These are phyloP conservation scores for Beauveria scarabaeidicola DNA, from an alignment of 2,329 filamentous ascomycete species.

Conservation along the genomic window DNA sequence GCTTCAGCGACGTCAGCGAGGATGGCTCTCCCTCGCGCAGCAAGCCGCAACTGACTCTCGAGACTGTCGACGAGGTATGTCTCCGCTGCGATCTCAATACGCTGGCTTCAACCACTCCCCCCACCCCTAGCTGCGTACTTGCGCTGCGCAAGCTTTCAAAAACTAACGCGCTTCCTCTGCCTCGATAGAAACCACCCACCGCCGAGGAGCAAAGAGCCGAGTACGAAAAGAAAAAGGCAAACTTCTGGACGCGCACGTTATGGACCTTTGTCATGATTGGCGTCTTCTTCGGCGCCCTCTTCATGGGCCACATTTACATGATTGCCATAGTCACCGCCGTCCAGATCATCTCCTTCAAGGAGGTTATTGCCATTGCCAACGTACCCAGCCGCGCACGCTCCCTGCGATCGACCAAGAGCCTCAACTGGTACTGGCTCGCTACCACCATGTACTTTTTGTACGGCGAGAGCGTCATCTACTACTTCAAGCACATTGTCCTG, in stretches of 20 bases:
- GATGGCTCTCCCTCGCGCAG: slow-evolving; percentile 28
- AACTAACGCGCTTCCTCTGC: neutral
- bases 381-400: slow-evolving; percentile 87
- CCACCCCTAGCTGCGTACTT: neutral
- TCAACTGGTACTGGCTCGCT: slow-evolving; percentile 99
- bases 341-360: slow-evolving; percentile 97
- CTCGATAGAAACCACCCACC: slow-evolving; percentile 32
- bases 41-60: slow-evolving; percentile 21
- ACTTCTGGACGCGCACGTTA: slow-evolving; percentile 92
- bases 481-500: slow-evolving; percentile 97
- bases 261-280: slow-evolving; percentile 98
- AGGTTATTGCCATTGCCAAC: slow-evolving; percentile 95
- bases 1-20: slow-evolving; percentile 64
- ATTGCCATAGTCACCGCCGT: slow-evolving; percentile 86
- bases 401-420: slow-evolving; percentile 84
- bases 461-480: slow-evolving; percentile 98
- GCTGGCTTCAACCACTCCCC: neutral
- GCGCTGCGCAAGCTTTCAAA: slow-evolving; percentile 14
- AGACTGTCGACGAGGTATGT: slow-evolving; percentile 28
- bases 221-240: slow-evolving; percentile 98
- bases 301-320: slow-evolving; percentile 96
- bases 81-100: neutral
- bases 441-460: slow-evolving; percentile 99
- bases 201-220: slow-evolving; percentile 46
- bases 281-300: slow-evolving; percentile 83